These are phyloP conservation scores for Plantago ovata DNA, from an alignment of 257 asterid genomes.

Conservation along the genomic window DNA sequence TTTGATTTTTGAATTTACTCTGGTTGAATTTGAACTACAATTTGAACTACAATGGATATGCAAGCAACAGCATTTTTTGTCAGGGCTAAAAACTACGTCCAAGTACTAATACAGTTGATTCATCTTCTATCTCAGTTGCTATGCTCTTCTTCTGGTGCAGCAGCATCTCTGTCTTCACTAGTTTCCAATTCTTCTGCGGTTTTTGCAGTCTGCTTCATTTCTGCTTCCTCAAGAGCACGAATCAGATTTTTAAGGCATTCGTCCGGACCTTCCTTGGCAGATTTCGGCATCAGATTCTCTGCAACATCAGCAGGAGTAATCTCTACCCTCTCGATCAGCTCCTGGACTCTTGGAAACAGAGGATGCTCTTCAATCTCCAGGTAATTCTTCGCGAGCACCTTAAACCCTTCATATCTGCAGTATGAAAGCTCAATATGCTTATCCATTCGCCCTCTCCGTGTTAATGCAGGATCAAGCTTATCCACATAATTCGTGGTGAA, in stretches of 20 bases:
- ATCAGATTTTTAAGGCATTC: slow-evolving; percentile 10
- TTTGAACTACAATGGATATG: background rate
- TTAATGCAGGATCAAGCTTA: slow-evolving; percentile 12
- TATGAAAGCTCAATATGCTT: slow-evolving; percentile 12
- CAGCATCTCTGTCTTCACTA: slow-evolving; percentile 2
- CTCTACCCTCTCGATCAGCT: slow-evolving; percentile 9
- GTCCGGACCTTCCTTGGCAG: slow-evolving; percentile 1
- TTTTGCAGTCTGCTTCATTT: slow-evolving; percentile 3
- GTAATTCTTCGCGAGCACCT: slow-evolving; percentile 14
- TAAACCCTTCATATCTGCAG: slow-evolving; percentile 11
- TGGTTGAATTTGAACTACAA: background rate
- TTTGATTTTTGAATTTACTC: background rate
- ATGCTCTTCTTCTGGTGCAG: slow-evolving; percentile 2
- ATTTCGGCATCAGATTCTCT: slow-evolving; percentile 14
- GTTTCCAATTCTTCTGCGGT: slow-evolving; percentile 7
- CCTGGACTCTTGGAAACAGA: background rate
- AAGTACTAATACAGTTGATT: no score
- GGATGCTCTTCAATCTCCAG: slow-evolving; percentile 12
- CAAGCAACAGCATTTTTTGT: background rate
- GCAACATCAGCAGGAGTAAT: slow-evolving; percentile 20
- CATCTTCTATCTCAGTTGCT: no score
- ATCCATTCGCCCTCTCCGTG: slow-evolving; percentile 12
- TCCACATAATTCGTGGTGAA: slow-evolving; percentile 11
- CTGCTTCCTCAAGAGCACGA: background rate
- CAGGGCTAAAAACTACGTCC: background rate